phyloP scores from a whole-genome alignment of 352 stramenopile species.

The Phytophthora ohioensis region DNA sequence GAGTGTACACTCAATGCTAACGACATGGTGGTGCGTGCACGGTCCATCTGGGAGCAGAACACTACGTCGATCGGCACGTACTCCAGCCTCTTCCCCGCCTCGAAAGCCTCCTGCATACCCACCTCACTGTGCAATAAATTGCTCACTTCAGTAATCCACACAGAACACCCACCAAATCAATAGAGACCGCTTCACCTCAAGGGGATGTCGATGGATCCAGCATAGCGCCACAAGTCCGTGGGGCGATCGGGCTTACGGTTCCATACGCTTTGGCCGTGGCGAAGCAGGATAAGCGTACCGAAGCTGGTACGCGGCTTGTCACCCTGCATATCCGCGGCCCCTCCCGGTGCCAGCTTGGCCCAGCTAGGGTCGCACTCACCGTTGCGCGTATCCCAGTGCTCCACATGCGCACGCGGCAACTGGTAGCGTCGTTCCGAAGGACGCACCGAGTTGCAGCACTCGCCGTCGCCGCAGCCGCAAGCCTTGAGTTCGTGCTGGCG shows the following conservation, averaged over 20 bases:
- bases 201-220: slow-evolving; percentile 85
- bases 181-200: slow-evolving; percentile 43
- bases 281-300: slow-evolving; percentile 81
- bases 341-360: slow-evolving; percentile 54
- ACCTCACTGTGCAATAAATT: slow-evolving; percentile 53
- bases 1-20: slow-evolving; percentile 83
- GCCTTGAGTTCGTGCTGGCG: slow-evolving; percentile 39
- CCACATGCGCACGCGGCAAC: slow-evolving; percentile 76
- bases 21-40: slow-evolving; percentile 77
- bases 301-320: slow-evolving; percentile 61
- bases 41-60: slow-evolving; percentile 90
- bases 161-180: not conserved
- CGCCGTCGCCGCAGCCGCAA: slow-evolving; percentile 71
- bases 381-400: slow-evolving; percentile 71
- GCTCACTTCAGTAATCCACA: slow-evolving; percentile 7
- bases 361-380: slow-evolving; percentile 67
- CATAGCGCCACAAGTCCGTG: slow-evolving; percentile 83
- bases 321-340: slow-evolving; percentile 8
- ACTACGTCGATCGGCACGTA: slow-evolving; percentile 85
- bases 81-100: slow-evolving; percentile 78
- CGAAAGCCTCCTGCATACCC: slow-evolving; percentile 85
- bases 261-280: slow-evolving; percentile 89
- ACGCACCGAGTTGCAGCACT: slow-evolving; percentile 80
- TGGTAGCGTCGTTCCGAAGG: slow-evolving; percentile 71
- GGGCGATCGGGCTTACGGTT: slow-evolving; percentile 83